These are phyloP conservation scores for Penicillium sp. DNA, from an alignment of 2,329 filamentous ascomycete genomes.

Conservation along the genomic window DNA sequence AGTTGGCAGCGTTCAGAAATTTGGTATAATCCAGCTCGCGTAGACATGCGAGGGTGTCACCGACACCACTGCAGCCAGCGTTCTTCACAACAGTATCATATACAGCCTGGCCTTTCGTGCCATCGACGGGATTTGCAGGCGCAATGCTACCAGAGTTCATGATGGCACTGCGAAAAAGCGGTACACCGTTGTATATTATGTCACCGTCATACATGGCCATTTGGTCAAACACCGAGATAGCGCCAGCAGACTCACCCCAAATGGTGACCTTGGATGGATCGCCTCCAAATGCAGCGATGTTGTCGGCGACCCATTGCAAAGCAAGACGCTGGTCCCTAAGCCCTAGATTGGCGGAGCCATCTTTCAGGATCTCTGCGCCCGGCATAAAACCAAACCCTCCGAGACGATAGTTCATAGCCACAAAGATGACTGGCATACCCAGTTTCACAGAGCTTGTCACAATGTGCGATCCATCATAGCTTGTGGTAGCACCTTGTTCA, in stretches of 20 bases:
- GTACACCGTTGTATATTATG: conserved; percentile 69
- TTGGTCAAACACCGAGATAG: conserved; percentile 73
- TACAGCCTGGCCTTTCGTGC: conserved; percentile 62
- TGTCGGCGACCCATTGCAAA: conserved; percentile 73
- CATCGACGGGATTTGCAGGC: conserved; percentile 63
- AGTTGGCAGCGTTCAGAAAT: conserved; percentile 63
- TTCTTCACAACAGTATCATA: conserved; percentile 45
- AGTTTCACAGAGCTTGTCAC: conserved; percentile 42
- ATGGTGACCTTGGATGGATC: conserved; percentile 76
- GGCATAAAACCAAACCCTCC: conserved; percentile 72
- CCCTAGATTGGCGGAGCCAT: conserved; percentile 68
- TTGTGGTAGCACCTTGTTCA: conserved; percentile 47
- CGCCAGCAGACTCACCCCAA: conserved; percentile 70
- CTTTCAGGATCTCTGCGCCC: conserved; percentile 64
- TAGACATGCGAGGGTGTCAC: conserved; percentile 49
- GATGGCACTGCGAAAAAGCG: conserved; percentile 72
- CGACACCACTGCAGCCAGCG: conserved; percentile 45
- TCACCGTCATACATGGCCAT: conserved; percentile 72
- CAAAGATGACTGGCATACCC: conserved; percentile 67
- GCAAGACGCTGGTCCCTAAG: conserved; percentile 70
- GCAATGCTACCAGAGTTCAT: conserved; percentile 70
- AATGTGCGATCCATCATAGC: conserved; percentile 36
- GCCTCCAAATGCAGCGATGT: conserved; percentile 74
- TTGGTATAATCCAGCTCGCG: conserved; percentile 46
- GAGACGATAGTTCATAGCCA: conserved; percentile 74